Evolutionary conservation across 1,284 basidiomycete species (phyloP).

Genomic region (Heliocybe sulcata): DNA sequence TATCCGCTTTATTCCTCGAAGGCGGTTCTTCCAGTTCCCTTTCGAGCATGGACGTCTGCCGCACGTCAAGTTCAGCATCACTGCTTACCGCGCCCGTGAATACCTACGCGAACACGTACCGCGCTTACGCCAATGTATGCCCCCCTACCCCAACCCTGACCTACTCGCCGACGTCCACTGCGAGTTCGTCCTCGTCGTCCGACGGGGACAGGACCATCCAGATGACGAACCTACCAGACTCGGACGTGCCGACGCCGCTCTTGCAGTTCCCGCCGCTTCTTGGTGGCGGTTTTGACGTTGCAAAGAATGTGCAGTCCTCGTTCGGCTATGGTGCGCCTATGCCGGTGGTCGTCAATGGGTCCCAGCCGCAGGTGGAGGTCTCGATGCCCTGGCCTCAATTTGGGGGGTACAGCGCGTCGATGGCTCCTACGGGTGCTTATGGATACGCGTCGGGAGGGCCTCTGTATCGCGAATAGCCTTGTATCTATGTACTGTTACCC

Average conservation of each 20-base stretch:
- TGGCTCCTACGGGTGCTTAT: neutral
- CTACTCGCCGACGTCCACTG: neutral
- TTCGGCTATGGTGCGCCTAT: neutral
- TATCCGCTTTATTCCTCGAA: neutral
- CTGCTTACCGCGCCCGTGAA: neutral
- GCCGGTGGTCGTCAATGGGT: neutral
- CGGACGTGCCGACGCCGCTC: neutral
- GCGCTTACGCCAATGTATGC: neutral
- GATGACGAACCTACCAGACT: neutral
- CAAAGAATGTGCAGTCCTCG: neutral
- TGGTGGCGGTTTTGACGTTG: neutral
- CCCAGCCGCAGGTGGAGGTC: neutral
- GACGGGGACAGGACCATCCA: slow-evolving; percentile 1
- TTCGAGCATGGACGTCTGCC: neutral
- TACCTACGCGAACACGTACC: neutral
- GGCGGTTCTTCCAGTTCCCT: neutral
- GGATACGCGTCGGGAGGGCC: neutral
- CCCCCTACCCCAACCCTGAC: neutral
- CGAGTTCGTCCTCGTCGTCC: neutral
- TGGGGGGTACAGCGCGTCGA: too few species aligned
- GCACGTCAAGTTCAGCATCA: neutral
- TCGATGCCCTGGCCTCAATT: neutral
- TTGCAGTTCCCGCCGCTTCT: neutral
- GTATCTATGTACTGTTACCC: neutral
- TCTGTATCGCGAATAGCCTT: neutral